Evolutionary conservation across 2,329 filamentous ascomycete genomes (phyloP).

Genomic region (Botrytis porri): DNA sequence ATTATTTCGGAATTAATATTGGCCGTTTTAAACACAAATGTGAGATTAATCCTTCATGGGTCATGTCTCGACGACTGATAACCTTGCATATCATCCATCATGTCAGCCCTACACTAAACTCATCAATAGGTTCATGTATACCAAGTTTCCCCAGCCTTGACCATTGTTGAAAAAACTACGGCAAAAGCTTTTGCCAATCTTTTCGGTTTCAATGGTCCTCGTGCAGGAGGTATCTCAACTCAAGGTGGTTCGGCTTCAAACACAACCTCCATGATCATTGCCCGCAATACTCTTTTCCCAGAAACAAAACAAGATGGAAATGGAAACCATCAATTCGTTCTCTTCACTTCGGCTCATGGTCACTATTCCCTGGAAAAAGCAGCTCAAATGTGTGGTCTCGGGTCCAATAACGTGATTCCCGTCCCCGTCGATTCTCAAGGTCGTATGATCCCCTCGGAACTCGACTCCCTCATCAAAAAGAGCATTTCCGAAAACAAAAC

Average conservation of each 20-base stretch:
- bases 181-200: slow-evolving; percentile 68
- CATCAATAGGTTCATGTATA: slow-evolving; percentile 72
- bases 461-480: slow-evolving; percentile 60
- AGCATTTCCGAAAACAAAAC: slow-evolving; percentile 68
- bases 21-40: slow-evolving; percentile 85
- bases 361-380: slow-evolving; percentile 96
- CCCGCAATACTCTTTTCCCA: slow-evolving; percentile 81
- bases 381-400: slow-evolving; percentile 85
- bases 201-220: slow-evolving; percentile 71
- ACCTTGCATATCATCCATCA: background rate
- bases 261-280: slow-evolving; percentile 78
- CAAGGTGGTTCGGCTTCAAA: slow-evolving; percentile 86
- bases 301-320: slow-evolving; percentile 73
- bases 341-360: slow-evolving; percentile 87
- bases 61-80: background rate
- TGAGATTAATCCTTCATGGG: slow-evolving; percentile 40
- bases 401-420: slow-evolving; percentile 66
- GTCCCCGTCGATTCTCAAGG: slow-evolving; percentile 73
- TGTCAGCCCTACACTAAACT: slow-evolving; percentile 12
- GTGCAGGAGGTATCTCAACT: slow-evolving; percentile 64
- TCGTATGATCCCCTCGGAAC: slow-evolving; percentile 63
- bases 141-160: slow-evolving; percentile 85
- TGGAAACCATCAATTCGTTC: slow-evolving; percentile 60
- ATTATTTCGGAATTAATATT: slow-evolving; percentile 82
- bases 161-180: slow-evolving; percentile 82